phyloP scores from a whole-genome alignment of 2,329 filamentous ascomycete genomes.

The Aspergillus sp. region DNA sequence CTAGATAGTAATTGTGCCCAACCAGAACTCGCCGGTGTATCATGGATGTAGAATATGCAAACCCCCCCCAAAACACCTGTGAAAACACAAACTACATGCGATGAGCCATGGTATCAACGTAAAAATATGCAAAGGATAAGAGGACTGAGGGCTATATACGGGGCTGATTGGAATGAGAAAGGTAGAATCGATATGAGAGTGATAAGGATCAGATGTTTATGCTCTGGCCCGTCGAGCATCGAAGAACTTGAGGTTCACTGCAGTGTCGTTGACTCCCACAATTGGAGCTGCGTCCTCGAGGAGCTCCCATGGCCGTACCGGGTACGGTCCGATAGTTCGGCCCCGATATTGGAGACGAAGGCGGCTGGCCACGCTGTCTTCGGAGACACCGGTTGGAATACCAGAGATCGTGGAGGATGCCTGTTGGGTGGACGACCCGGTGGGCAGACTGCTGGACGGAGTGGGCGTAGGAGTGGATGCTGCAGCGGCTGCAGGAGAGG shows the following conservation, averaged over 20 bases:
- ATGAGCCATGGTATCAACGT: neutral
- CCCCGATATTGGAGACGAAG: slow-evolving; percentile 39
- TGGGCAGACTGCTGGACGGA: slow-evolving; percentile 21
- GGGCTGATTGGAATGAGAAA: neutral
- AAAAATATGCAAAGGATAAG: neutral
- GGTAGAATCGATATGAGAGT: neutral
- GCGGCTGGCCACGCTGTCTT: slow-evolving; percentile 28
- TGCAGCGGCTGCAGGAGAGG: slow-evolving; percentile 30
- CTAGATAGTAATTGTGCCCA: neutral
- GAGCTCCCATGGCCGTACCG: slow-evolving; percentile 43
- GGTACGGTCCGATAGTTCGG: slow-evolving; percentile 32
- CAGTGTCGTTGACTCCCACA: slow-evolving; percentile 44
- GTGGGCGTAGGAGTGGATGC: slow-evolving; percentile 28
- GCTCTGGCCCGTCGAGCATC: slow-evolving; percentile 36
- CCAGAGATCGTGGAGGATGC: slow-evolving; percentile 11
- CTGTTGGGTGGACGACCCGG: slow-evolving; percentile 16
- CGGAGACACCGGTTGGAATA: slow-evolving; percentile 15
- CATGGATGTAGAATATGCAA: neutral
- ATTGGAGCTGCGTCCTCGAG: slow-evolving; percentile 45
- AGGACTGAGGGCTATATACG: neutral
- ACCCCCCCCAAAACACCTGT: neutral
- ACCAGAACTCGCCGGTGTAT: too few species aligned
- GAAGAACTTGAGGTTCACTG: slow-evolving; percentile 42
- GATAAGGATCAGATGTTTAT: slow-evolving; percentile 10
- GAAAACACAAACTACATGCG: neutral